phyloP scores from a whole-genome alignment of 208 protist species.

The Porcisia hertigi region DNA sequence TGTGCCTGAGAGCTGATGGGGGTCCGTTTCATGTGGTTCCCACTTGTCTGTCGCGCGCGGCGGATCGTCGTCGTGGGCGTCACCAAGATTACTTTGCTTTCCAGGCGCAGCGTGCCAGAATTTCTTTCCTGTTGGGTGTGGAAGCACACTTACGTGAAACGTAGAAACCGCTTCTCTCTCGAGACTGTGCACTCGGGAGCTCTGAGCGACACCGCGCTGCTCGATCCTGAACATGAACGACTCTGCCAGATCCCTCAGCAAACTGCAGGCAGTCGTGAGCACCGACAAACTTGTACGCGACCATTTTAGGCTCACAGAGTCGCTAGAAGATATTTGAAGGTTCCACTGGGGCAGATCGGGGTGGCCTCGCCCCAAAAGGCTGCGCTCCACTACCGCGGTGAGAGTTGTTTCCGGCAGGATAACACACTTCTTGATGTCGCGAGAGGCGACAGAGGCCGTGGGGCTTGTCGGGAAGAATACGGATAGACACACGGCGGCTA shows the following conservation, averaged over 20 bases:
- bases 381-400: conserved; percentile 19
- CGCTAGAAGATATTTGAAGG: conserved; percentile 10
- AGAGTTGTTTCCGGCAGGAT: conserved; percentile 17
- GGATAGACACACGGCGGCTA: neutral
- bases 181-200: neutral
- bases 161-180: neutral
- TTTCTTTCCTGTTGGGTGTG: conserved; percentile 12
- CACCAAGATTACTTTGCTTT: neutral
- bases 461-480: conserved; percentile 14
- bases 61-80: neutral
- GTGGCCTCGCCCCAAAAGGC: conserved; percentile 18
- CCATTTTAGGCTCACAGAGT: conserved; percentile 20
- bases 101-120: conserved; percentile 1
- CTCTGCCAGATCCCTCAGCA: conserved; percentile 16
- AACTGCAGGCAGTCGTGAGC: conserved; percentile 18
- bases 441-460: neutral
- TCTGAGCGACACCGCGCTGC: neutral
- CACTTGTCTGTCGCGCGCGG: neutral
- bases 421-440: neutral
- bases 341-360: conserved; percentile 21
- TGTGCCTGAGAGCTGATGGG: conserved; percentile 20
- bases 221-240: neutral
- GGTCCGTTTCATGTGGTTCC: conserved; percentile 13
- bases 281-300: conserved; percentile 32
- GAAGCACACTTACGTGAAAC: conserved; percentile 25